These are phyloP conservation scores for Fusarium oxysporum DNA, from an alignment of 2,329 filamentous ascomycete species.

Conservation along the genomic window DNA sequence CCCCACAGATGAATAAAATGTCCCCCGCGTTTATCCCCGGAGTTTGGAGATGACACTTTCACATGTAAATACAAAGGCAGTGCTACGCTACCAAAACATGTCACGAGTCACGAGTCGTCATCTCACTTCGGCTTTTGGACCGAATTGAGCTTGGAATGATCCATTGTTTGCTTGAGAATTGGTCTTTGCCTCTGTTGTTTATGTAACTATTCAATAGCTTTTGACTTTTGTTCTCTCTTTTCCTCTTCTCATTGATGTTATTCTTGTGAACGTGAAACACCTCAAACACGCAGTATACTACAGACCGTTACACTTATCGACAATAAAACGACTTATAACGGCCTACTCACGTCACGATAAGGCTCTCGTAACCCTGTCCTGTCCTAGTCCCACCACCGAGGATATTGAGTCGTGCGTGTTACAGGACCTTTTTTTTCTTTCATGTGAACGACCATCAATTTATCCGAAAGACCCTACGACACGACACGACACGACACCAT, in stretches of 20 bases:
- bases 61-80: conserved; percentile 40
- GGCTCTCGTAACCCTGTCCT: conserved; percentile 14
- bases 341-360: conserved; percentile 19
- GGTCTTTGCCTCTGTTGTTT: background rate
- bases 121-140: conserved; percentile 37
- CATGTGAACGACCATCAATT: conserved; percentile 42
- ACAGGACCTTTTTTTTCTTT: conserved; percentile 18
- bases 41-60: conserved; percentile 39
- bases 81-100: conserved; percentile 12
- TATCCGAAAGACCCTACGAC: conserved; percentile 12
- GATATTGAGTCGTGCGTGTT: conserved; percentile 26
- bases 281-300: background rate
- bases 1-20: background rate
- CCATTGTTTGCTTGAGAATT: conserved; percentile 2
- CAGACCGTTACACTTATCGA: conserved; percentile 5
- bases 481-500: conserved; percentile 21
- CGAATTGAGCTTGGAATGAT: conserved; percentile 31
- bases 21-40: conserved; percentile 28
- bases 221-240: background rate
- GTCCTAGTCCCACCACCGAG: conserved; percentile 31
- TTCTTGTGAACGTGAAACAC: background rate
- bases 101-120: conserved; percentile 43
- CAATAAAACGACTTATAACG: conserved; percentile 1
- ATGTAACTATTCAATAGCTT: background rate
- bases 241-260: background rate